Conservation (phyloP, 257 asterid genomes). For the Voacanga thouarsii region DNA sequence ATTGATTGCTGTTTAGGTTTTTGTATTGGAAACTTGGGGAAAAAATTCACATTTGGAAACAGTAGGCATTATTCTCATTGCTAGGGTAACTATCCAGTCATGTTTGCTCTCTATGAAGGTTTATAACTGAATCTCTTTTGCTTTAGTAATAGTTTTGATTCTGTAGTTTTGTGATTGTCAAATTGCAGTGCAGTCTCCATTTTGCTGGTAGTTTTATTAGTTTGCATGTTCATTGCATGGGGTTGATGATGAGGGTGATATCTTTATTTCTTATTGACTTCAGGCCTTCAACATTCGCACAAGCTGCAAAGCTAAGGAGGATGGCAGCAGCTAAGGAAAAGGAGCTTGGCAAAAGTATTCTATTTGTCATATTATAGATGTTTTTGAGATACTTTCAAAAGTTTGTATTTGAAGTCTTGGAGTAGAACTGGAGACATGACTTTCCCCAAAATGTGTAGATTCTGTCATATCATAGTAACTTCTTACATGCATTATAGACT, state of each 20-base stretch:
- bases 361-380: neutral
- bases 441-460: neutral
- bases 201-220: neutral
- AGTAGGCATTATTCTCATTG: neutral
- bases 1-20: neutral
- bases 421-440: neutral
- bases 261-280: conserved; percentile 20
- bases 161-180: neutral
- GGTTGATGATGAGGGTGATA: neutral
- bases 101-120: neutral
- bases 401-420: conserved; percentile 1
- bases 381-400: conserved; percentile 1
- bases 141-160: neutral
- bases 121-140: neutral
- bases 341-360: conserved; percentile 75
- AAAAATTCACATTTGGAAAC: neutral
- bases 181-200: neutral
- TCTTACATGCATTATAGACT: neutral
- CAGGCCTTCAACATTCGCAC: conserved; percentile 99
- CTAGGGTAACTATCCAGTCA: neutral
- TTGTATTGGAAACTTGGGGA: neutral
- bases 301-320: conserved; percentile 91
- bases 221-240: neutral
- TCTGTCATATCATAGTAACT: neutral
- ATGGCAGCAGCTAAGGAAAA: conserved; percentile 86